Evolutionary conservation across 192 early-diverging fungal species (phyloP).

Genomic region (Haplosporangium gracile): DNA sequence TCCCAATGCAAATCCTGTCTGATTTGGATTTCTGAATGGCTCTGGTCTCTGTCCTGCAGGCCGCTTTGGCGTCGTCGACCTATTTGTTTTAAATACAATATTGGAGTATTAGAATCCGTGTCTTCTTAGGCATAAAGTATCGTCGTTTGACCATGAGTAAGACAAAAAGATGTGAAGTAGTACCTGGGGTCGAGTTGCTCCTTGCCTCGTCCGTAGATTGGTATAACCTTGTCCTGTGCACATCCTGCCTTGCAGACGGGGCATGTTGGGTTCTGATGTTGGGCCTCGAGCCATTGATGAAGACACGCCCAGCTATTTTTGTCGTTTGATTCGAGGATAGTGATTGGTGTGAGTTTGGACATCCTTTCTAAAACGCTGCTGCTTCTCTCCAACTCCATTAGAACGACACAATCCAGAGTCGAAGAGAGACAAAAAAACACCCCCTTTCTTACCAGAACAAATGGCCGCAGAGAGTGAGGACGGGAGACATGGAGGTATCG

Average conservation of each 20-base stretch:
- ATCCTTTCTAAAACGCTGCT: neutral
- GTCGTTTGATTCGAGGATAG: neutral
- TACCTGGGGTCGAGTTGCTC: constrained; percentile 83
- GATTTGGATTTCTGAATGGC: constrained; percentile 70
- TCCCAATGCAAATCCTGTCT: constrained; percentile 58
- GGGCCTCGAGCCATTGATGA: constrained; percentile 81
- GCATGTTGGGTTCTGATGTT: constrained; percentile 78
- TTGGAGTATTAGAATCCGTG: neutral
- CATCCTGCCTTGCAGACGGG: constrained; percentile 91
- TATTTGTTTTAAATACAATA: neutral
- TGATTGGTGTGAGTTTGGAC: neutral
- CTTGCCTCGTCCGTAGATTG: constrained; percentile 84
- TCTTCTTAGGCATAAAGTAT: neutral
- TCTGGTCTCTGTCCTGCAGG: constrained; percentile 85
- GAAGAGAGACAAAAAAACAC: neutral
- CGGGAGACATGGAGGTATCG: constrained; percentile 81
- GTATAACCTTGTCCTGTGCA: constrained; percentile 86
- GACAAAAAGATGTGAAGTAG: neutral
- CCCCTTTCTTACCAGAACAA: constrained; percentile 72
- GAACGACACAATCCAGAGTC: neutral
- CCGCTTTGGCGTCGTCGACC: constrained; percentile 72
- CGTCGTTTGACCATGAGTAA: neutral
- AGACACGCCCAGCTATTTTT: constrained; percentile 73
- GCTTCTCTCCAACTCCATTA: neutral
- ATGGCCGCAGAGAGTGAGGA: constrained; percentile 85